Percentiles rank a stretch among this genome's conserved stretches.
phyloP scores from a whole-genome alignment of 2,329 filamentous ascomycete species.

The Taxawa tesnikishii region DNA sequence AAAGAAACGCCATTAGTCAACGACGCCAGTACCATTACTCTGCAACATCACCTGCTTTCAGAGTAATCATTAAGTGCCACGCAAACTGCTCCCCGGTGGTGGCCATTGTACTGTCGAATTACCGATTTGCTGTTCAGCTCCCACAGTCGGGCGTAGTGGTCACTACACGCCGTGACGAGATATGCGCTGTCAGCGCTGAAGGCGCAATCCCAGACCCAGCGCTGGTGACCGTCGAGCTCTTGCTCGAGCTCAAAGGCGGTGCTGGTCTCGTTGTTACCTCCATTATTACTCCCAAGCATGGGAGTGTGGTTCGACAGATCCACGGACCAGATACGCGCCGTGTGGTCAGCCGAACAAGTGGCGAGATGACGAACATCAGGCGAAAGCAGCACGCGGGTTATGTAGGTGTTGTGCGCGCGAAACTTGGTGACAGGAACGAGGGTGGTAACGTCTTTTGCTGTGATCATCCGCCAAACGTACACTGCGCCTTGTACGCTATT shows the following conservation, averaged over 20 bases:
- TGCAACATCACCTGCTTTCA: conserved; percentile 14
- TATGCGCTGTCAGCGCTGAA: conserved; percentile 91
- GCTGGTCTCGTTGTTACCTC: conserved; percentile 20
- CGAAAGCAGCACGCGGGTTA: conserved; percentile 81
- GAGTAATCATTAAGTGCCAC: conserved; percentile 72
- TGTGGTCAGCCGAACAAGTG: conserved; percentile 87
- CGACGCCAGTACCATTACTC: too few relatives aligned
- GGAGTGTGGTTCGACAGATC: conserved; percentile 36
- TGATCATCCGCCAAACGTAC: conserved; percentile 91
- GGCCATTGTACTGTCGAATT: conserved; percentile 89
- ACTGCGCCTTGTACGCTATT: conserved; percentile 87
- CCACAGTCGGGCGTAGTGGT: conserved; percentile 88
- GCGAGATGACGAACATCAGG: conserved; percentile 90
- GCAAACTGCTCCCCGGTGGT: conserved; percentile 83
- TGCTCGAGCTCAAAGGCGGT: conserved; percentile 66
- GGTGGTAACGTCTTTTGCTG: conserved; percentile 68
- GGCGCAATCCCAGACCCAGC: conserved; percentile 96
- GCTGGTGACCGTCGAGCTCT: conserved; percentile 78
- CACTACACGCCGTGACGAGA: conserved; percentile 81
- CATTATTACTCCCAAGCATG: conserved; percentile 3
- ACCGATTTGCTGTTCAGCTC: conserved; percentile 77
- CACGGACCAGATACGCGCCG: conserved; percentile 93
- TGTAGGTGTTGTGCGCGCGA: conserved; percentile 81
- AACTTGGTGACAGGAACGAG: conserved; percentile 82
- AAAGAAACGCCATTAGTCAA: too few relatives aligned